Conservation (phyloP, 176 grass and related monocot species). For the Poa annua region DNA sequence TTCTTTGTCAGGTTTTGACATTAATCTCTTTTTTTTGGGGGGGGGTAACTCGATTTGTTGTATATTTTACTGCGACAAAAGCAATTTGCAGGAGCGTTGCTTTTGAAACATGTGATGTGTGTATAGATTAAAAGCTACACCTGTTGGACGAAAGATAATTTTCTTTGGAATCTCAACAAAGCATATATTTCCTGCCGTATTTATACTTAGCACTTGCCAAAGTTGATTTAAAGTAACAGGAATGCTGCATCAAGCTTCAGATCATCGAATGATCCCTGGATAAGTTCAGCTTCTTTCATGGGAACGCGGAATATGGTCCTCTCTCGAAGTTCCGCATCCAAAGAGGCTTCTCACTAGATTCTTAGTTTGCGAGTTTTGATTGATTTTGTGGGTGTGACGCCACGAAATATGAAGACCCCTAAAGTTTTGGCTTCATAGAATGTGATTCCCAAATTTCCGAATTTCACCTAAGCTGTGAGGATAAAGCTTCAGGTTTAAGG, state of each 20-base stretch:
- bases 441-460: neutral
- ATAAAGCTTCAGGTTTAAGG: neutral
- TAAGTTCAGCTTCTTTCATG: neutral
- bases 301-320: no score
- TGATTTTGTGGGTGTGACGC: no score
- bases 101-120: conserved; percentile 1
- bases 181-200: neutral
- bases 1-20: neutral
- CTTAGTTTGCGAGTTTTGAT: no score
- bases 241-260: neutral
- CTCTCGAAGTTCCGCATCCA: no score
- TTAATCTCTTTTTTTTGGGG: neutral
- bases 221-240: neutral
- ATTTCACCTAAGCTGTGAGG: neutral
- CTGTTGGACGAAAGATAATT: neutral
- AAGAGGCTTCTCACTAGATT: no score
- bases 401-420: neutral
- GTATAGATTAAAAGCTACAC: neutral
- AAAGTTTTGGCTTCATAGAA: neutral
- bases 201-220: neutral
- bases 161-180: neutral
- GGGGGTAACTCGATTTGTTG: neutral
- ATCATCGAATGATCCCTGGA: neutral
- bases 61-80: neutral
- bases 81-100: neutral